These are phyloP conservation scores for Beauveria sp. DNA, from an alignment of 2,329 filamentous ascomycete genomes.

Conservation along the genomic window DNA sequence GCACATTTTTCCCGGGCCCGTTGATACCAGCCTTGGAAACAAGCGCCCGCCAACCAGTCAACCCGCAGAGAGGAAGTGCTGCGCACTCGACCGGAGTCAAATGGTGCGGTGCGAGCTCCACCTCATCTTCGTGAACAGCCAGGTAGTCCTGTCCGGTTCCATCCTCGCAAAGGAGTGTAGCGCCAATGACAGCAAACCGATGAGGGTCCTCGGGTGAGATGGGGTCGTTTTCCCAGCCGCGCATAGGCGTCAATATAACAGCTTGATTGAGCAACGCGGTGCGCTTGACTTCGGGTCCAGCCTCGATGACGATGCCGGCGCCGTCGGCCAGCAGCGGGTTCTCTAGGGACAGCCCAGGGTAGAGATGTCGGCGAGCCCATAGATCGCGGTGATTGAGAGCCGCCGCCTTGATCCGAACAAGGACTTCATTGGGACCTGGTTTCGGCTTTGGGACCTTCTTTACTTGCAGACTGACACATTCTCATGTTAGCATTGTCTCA, in stretches of 20 bases:
- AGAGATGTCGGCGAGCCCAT: conserved; percentile 86
- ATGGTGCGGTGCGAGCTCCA: conserved; percentile 70
- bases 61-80: conserved; percentile 72
- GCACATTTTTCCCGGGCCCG: conserved; percentile 59
- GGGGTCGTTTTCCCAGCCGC: conserved; percentile 65
- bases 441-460: conserved; percentile 54
- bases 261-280: conserved; percentile 48
- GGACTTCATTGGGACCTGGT: conserved; percentile 59
- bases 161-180: conserved; percentile 46
- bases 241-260: conserved; percentile 71
- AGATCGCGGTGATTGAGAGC: conserved; percentile 92
- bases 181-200: conserved; percentile 60
- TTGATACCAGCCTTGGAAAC: conserved; percentile 67
- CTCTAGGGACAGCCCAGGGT: conserved; percentile 75
- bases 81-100: conserved; percentile 68
- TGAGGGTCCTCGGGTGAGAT: conserved; percentile 62
- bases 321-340: conserved; percentile 78
- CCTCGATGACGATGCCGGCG: conserved; percentile 61
- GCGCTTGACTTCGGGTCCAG: conserved; percentile 41
- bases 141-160: conserved; percentile 73
- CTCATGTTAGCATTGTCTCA: background rate
- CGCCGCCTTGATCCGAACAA: conserved; percentile 68
- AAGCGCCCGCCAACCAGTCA: conserved; percentile 83
- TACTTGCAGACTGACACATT: conserved; percentile 42
- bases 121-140: conserved; percentile 59